Evolutionary conservation across 2,329 filamentous ascomycete species (phyloP).

Genomic region (Pseudocercospora pini-densiflorae): DNA sequence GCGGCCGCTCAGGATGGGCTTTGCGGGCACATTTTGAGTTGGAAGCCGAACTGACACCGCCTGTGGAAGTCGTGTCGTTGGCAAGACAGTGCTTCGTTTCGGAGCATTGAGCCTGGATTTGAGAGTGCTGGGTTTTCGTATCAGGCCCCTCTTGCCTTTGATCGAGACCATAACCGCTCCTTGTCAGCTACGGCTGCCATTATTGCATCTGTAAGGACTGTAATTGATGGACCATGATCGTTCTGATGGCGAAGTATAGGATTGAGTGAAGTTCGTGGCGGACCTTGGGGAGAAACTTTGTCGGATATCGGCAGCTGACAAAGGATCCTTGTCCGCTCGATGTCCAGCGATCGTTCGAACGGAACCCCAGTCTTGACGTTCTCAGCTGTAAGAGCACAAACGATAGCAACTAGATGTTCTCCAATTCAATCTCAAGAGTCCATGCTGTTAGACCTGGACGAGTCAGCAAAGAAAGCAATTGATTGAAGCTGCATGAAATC

Average conservation of each 20-base stretch:
- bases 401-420: no score
- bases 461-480: no score
- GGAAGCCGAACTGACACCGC: background rate
- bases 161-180: conserved; percentile 2
- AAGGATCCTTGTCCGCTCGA: no score
- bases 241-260: background rate
- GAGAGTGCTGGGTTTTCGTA: background rate
- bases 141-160: conserved; percentile 1
- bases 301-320: no score
- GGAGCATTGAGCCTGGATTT: background rate
- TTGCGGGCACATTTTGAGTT: background rate
- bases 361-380: no score
- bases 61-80: background rate
- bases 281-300: background rate
- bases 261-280: background rate
- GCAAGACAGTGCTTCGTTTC: background rate
- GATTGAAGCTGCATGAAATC: background rate
- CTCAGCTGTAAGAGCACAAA: no score
- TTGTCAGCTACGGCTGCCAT: background rate
- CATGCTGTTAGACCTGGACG: no score
- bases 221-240: background rate
- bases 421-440: no score
- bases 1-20: background rate
- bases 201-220: background rate
- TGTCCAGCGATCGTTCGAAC: no score